Conservation (phyloP, 139 green algal genomes). For the Chlorella sp. region DNA sequence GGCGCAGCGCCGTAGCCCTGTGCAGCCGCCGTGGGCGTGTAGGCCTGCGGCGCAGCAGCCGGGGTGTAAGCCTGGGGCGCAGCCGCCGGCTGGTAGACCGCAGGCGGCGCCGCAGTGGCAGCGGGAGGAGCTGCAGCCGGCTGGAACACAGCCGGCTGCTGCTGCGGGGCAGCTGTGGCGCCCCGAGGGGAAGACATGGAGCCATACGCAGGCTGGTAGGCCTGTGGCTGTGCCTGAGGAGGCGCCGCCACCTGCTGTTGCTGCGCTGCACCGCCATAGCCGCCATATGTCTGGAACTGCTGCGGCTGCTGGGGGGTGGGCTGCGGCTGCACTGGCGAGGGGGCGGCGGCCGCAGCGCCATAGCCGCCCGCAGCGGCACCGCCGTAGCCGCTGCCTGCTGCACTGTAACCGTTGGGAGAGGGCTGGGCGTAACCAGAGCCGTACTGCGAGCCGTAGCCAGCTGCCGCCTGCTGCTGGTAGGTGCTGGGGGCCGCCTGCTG, state of each 20-base stretch:
- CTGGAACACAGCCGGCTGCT: slow-evolving; percentile 36
- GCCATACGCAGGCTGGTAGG: not conserved
- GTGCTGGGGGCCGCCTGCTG: not conserved
- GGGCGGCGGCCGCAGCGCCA: no score
- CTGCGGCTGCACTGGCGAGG: not conserved
- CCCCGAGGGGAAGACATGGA: slow-evolving; percentile 12
- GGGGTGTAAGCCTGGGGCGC: slow-evolving; percentile 41
- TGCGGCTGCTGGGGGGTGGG: not conserved
- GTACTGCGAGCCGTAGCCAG: not conserved
- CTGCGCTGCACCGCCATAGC: slow-evolving; percentile 14
- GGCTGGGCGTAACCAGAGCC: no score
- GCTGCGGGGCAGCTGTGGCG: not conserved
- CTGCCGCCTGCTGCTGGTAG: not conserved
- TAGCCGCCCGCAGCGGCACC: not conserved
- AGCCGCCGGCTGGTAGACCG: slow-evolving; percentile 22
- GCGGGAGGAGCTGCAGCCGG: not conserved
- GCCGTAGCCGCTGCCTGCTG: not conserved
- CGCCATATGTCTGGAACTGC: slow-evolving; percentile 26
- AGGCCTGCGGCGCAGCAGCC: not conserved
- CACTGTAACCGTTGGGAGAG: not conserved
- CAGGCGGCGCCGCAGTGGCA: slow-evolving; percentile 7
- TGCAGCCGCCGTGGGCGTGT: no score
- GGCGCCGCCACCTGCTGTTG: slow-evolving; percentile 18
- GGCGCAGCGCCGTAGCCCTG: not conserved
- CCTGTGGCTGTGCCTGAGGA: not conserved